A percentile compares a stretch with the other conserved stretches of the same genome.
These are phyloP conservation scores for Blastomyces gilchristii DNA, from an alignment of 2,329 filamentous ascomycete species.

Conservation along the genomic window DNA sequence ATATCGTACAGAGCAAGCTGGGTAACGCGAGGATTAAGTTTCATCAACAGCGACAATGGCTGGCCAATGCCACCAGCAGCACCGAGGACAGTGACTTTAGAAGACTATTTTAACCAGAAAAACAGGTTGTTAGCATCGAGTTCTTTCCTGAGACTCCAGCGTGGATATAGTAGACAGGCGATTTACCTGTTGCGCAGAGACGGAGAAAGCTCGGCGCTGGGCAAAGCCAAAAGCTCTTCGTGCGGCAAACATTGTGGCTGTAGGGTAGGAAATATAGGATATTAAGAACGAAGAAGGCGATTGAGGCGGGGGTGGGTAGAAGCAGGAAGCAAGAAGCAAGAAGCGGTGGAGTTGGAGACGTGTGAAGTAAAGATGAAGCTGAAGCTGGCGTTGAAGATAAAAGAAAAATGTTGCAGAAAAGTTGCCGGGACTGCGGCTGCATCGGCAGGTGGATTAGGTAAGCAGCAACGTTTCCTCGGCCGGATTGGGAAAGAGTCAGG, in stretches of 20 bases:
- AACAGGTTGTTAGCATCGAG: not conserved
- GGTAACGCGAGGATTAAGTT: constrained; percentile 91
- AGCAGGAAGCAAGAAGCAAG: constrained; percentile 6
- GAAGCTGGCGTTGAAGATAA: not conserved
- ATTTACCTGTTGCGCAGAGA: constrained; percentile 63
- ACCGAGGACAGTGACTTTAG: constrained; percentile 96
- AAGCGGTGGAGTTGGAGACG: too few relatives aligned
- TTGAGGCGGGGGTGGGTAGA: constrained; percentile 7
- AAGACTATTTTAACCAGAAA: constrained; percentile 50
- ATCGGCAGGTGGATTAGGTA: not conserved
- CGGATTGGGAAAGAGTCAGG: too few relatives aligned
- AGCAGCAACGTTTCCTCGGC: not conserved
- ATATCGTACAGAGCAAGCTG: constrained; percentile 98
- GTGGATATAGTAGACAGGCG: not conserved
- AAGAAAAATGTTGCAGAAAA: not conserved
- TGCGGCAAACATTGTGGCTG: constrained; percentile 62
- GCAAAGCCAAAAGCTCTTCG: constrained; percentile 45
- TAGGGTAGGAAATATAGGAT: constrained; percentile 6
- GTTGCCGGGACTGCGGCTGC: not conserved
- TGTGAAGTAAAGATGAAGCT: not conserved
- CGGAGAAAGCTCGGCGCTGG: constrained; percentile 73
- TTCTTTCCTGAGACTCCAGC: not conserved
- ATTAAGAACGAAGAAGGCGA: constrained; percentile 7
- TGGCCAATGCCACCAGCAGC: constrained; percentile 97
- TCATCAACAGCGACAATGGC: constrained; percentile 91